Percentiles rank a stretch among this genome's conserved stretches.
Conservation (phyloP, 2,329 filamentous ascomycete genomes). For the Sordariomycetes sp. region DNA sequence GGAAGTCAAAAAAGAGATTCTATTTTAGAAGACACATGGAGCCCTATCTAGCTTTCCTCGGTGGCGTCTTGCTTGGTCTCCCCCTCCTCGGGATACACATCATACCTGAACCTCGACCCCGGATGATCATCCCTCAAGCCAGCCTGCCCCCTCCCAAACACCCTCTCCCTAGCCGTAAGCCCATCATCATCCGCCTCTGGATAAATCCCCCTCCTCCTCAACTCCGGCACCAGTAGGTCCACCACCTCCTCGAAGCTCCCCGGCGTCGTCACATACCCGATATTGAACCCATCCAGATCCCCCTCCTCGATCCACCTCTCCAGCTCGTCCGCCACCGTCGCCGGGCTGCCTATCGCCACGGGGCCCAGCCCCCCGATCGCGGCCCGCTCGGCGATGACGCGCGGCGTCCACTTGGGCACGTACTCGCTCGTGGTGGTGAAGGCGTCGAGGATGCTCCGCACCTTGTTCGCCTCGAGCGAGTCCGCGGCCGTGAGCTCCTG, state of each 20-base stretch:
- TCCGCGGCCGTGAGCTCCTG: constrained; percentile 45
- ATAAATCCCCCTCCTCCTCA: constrained; percentile 17
- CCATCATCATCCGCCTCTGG: constrained; percentile 19
- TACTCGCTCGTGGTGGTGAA: constrained; percentile 36
- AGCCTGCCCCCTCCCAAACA: constrained; percentile 50
- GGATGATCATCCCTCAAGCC: constrained; percentile 46
- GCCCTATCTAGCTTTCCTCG: neutral
- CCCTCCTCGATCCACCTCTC: constrained; percentile 31
- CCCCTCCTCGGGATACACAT: constrained; percentile 45
- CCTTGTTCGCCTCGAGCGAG: constrained; percentile 39
- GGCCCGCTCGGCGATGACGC: constrained; percentile 26
- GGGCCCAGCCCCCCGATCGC: constrained; percentile 28
- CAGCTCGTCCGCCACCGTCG: constrained; percentile 31
- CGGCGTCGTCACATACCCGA: constrained; percentile 30
- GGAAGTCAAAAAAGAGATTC: too few species aligned
- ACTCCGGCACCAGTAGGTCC: constrained; percentile 18
- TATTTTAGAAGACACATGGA: too few species aligned
- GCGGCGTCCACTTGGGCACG: constrained; percentile 31
- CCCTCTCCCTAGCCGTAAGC: constrained; percentile 47
- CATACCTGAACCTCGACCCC: constrained; percentile 50
- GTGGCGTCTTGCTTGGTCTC: neutral
- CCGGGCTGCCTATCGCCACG: constrained; percentile 23
- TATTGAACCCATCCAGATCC: constrained; percentile 28
- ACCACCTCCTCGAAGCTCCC: constrained; percentile 22
- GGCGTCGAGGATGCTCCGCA: constrained; percentile 35